These are phyloP conservation scores for Gaertneriomyces semiglobifer DNA, from an alignment of 192 early-diverging fungal genomes.

Conservation along the genomic window DNA sequence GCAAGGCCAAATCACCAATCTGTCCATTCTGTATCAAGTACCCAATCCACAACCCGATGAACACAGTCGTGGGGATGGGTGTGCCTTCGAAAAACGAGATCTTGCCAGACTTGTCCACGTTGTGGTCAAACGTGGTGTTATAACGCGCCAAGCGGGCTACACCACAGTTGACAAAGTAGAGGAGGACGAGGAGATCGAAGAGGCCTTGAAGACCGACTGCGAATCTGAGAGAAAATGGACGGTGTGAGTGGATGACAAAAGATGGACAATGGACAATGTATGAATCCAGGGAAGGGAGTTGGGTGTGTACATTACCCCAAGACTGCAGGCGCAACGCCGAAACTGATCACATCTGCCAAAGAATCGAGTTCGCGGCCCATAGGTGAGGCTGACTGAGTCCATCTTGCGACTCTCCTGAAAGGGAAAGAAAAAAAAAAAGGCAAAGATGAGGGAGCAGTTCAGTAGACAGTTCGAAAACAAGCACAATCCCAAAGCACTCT, in stretches of 20 bases:
- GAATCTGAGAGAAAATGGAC: conserved; percentile 38
- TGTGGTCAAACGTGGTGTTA: conserved; percentile 80
- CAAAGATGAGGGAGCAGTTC: not conserved
- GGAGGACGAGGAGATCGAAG: conserved; percentile 71
- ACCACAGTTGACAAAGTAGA: conserved; percentile 73
- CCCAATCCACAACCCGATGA: conserved; percentile 60
- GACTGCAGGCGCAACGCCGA: conserved; percentile 80
- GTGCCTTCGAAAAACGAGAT: conserved; percentile 84
- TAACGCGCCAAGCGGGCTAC: conserved; percentile 77
- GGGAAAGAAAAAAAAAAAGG: not conserved
- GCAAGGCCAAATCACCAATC: conserved; percentile 42
- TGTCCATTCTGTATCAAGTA: conserved; percentile 51
- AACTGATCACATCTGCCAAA: conserved; percentile 78
- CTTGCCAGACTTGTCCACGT: conserved; percentile 75
- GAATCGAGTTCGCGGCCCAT: conserved; percentile 89
- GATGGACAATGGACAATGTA: not conserved
- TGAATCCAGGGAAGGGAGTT: not conserved
- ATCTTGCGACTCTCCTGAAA: conserved; percentile 63
- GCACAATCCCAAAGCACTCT: not conserved
- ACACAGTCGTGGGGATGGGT: conserved; percentile 71
- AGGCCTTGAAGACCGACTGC: conserved; percentile 80
- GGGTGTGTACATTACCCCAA: conserved; percentile 45
- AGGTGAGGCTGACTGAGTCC: conserved; percentile 67
- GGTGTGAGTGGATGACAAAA: not conserved
- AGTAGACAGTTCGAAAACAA: not conserved